A percentile compares a stretch with the other conserved stretches of the same genome.
Conservation (phyloP, 441 rosid species). For the Populus hybrid region DNA sequence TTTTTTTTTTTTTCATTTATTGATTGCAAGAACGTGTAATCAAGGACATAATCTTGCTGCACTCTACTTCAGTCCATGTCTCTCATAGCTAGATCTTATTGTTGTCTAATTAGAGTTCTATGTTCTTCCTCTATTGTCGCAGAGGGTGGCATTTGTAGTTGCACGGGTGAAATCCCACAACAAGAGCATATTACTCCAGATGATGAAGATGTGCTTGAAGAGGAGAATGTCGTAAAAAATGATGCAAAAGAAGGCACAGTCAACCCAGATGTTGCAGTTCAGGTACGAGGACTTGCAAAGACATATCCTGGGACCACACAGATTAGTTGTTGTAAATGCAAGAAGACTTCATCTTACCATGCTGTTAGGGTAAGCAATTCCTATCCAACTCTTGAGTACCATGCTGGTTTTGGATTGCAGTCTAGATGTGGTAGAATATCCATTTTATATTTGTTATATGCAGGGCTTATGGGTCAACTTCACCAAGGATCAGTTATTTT, state of each 20-base stretch:
- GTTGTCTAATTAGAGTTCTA: slow-evolving; percentile 11
- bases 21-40: background rate
- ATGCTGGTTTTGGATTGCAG: background rate
- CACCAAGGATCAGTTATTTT: slow-evolving; percentile 78
- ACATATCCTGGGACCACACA: slow-evolving; percentile 68
- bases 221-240: slow-evolving; percentile 63
- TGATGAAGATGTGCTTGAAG: slow-evolving; percentile 90
- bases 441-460: background rate
- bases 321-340: slow-evolving; percentile 63
- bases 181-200: slow-evolving; percentile 51
- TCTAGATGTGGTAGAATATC: no score
- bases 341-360: slow-evolving; percentile 71
- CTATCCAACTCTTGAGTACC: slow-evolving; percentile 4
- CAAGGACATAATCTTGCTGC: background rate
- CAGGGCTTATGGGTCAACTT: slow-evolving; percentile 91
- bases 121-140: slow-evolving; percentile 18
- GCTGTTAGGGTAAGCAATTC: slow-evolving; percentile 62
- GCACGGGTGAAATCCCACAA: slow-evolving; percentile 60
- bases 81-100: slow-evolving; percentile 4
- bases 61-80: background rate
- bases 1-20: background rate
- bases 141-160: slow-evolving; percentile 91
- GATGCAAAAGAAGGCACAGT: slow-evolving; percentile 43
- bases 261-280: slow-evolving; percentile 72
- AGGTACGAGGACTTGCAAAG: slow-evolving; percentile 79